Evolutionary conservation across 1,284 basidiomycete species (phyloP), one percentile per base, ranked within the genome.

Genomic region (Irpex lacteus): DNA sequence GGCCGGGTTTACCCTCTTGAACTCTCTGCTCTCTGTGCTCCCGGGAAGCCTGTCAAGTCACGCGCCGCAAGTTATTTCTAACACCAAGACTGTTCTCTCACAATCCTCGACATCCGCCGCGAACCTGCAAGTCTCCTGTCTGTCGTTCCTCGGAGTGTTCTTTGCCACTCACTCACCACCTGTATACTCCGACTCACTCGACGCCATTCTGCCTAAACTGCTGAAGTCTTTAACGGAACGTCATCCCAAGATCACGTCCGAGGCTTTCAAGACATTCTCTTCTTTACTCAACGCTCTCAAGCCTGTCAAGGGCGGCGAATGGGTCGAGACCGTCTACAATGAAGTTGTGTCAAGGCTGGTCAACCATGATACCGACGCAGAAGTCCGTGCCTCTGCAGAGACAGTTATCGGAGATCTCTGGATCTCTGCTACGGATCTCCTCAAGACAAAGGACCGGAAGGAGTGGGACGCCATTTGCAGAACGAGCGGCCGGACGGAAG

Each of bases 281-380:
- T 80, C 91, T 0, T 75, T 94, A 1, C 76, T 94, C 32, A 87
- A 84, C 68, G 80, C 86, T 3, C 76, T 85, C 59, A 85, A 84
- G 61, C 89, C 91, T 2, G 75, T 89, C 53, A 87, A 86, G 70
- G 75, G 78, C 15, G 77, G 74, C 4, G 83, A 85, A 36, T 90
- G 91, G 85, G 77, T 87, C 1, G 86, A 91, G 64, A 71, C 78
- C 6, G 81, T 98, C 4, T 97, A 96, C 74, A 78, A 85, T 9
- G 89, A 92, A 61, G 90, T 93, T 2, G 80, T 92, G 2, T 75
- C 79, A 19, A 84, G 95, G 44, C 79, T 99, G 49, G 85, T 81
- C 59, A 91, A 87, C 60, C 85, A 91, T 65, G 92, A 95, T 67
- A 95, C 95, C 3, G 97, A 98, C 74, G 89, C 94, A 9, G 95